Conservation (phyloP, 306 rosid species). For the Pachyrhizus erosus region DNA sequence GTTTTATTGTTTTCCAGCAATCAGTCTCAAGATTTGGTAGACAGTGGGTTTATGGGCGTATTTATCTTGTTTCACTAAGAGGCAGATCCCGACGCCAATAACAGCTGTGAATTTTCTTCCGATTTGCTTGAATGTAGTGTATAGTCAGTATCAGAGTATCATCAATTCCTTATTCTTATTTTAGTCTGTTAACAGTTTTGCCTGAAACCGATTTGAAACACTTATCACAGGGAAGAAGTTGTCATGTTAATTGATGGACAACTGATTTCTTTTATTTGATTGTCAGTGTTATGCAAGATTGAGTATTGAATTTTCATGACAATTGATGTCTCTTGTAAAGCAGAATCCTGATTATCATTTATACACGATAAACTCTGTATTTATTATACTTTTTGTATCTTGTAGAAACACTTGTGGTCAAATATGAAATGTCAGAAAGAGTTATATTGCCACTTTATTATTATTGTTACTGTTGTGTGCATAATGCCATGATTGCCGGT, state of each 20-base stretch:
- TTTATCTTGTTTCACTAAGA: constrained; percentile 72
- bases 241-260: constrained; percentile 17
- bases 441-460: too few relatives aligned
- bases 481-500: too few relatives aligned
- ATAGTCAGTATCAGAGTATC: constrained; percentile 32
- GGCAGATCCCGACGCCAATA: constrained; percentile 57
- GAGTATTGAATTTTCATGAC: constrained; percentile 24
- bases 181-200: constrained; percentile 26
- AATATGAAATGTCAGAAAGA: constrained; percentile 6
- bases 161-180: constrained; percentile 13
- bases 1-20: constrained; percentile 57
- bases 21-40: constrained; percentile 69
- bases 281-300: constrained; percentile 5
- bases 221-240: constrained; percentile 23
- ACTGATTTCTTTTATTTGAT: constrained; percentile 6
- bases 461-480: too few relatives aligned
- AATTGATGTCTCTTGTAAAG: not conserved
- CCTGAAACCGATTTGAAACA: constrained; percentile 28
- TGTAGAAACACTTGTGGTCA: constrained; percentile 1
- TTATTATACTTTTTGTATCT: not conserved
- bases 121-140: constrained; percentile 25
- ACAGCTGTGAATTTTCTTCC: constrained; percentile 46
- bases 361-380: not conserved
- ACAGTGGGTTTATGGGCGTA: constrained; percentile 88
- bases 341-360: not conserved